These are phyloP conservation scores for Tylopilus vinaceipallidus DNA, from an alignment of 768 basidiomycete species.

Conservation along the genomic window DNA sequence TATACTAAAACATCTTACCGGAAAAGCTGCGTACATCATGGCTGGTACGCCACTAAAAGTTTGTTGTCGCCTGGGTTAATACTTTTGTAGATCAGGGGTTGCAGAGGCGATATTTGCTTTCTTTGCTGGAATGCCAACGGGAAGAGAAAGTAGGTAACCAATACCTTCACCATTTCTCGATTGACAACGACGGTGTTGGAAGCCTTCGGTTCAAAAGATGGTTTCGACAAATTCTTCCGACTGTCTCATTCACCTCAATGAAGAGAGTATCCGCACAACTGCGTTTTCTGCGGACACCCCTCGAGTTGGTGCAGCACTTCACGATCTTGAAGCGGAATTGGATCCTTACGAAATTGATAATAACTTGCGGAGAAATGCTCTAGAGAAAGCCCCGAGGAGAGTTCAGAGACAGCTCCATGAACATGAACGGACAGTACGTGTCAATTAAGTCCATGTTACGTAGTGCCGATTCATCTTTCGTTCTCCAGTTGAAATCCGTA, in stretches of 20 bases:
- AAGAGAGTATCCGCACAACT: conserved; percentile 64
- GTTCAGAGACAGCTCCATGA: conserved; percentile 43
- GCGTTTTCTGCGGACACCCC: conserved; percentile 51
- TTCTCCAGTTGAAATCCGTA: conserved; percentile 53
- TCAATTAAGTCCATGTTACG: background rate
- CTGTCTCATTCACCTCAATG: conserved; percentile 54
- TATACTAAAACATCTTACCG: conserved; percentile 8
- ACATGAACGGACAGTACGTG: conserved; percentile 49
- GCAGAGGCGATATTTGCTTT: conserved; percentile 55
- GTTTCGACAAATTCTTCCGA: conserved; percentile 54
- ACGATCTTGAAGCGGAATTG: conserved; percentile 51
- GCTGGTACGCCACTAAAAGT: conserved; percentile 45
- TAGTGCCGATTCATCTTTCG: conserved; percentile 2
- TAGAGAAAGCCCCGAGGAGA: conserved; percentile 42
- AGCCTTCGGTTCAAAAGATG: conserved; percentile 21
- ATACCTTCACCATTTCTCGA: conserved; percentile 32
- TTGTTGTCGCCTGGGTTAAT: conserved; percentile 11
- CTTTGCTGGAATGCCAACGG: conserved; percentile 73
- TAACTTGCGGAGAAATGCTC: conserved; percentile 42
- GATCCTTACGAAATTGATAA: conserved; percentile 41
- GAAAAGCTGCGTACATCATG: conserved; percentile 63
- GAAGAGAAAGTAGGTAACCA: conserved; percentile 69
- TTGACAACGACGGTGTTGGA: conserved; percentile 43
- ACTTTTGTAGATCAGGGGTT: conserved; percentile 48
- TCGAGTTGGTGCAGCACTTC: conserved; percentile 46